A percentile compares a stretch with the other conserved stretches of the same genome.
Conservation (phyloP, 768 basidiomycete genomes). For the Russula sp. region DNA sequence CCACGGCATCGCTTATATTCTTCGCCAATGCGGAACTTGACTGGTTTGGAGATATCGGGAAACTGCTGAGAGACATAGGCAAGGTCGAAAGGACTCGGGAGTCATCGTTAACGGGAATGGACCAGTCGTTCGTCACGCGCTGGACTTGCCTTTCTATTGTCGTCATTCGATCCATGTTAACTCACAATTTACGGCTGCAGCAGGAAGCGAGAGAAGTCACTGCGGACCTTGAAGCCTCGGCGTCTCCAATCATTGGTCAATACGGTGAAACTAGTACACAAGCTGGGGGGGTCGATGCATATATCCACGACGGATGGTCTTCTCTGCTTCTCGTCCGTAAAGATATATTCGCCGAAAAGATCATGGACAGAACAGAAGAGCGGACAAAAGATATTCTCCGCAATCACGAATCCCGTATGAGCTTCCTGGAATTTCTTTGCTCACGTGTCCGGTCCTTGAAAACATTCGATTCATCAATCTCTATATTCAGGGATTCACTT, state of each 20-base stretch:
- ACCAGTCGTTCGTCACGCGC: not conserved
- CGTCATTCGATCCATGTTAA: not conserved
- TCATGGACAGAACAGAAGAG: no score
- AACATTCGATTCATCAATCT: no score
- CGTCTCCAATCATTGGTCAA: no score
- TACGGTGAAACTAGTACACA: not conserved
- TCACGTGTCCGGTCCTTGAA: no score
- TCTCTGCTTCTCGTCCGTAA: no score
- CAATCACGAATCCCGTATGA: no score
- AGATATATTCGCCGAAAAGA: no score
- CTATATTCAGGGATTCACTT: no score
- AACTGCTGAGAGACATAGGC: slow-evolving; percentile 6
- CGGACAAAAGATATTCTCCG: no score
- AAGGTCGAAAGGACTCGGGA: not conserved
- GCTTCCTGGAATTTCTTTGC: no score
- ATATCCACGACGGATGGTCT: no score
- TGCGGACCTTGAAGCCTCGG: not conserved
- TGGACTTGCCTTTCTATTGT: not conserved
- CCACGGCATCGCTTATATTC: not conserved
- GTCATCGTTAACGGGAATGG: not conserved
- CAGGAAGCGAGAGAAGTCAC: not conserved
- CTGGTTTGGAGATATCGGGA: slow-evolving; percentile 7
- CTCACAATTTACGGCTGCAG: not conserved
- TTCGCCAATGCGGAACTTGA: not conserved
- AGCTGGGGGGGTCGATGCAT: no score